Base-by-base conservation (phyloP, 2,329 filamentous ascomycete species). In the Myriosclerotinia curreyana region DNA sequence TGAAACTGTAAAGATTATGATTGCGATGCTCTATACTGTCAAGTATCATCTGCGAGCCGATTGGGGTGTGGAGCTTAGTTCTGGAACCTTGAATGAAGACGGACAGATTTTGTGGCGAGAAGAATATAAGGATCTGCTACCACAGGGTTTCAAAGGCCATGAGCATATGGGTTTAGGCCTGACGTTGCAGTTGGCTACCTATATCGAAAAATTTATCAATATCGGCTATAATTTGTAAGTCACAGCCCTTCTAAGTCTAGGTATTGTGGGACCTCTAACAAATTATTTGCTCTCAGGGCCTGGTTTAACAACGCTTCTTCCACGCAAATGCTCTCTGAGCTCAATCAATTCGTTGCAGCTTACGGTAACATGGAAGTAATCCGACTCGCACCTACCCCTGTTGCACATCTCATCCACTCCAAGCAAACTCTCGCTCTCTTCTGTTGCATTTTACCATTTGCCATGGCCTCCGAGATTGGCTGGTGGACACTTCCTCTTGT, bases 341-440 rank as follows among this genome's bases (percentile, higher is more conserved):
- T 88, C 31, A 86, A 86, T 70, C 74, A 75, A 0, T 73, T 88
- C 22, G 79, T 82, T 20, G 80, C 84, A 66, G 83, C 84, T 0
- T 87, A 86, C 72, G 84, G 84, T 2, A 79, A 75, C 62, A 86
- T 88, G 84, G 86, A 88, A 74, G 87, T 85, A 0, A 88, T 88
- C 50, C 80, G 84, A 65, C 74, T 83, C n/a, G 87, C 86, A 0
- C 84, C 85, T 0, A 81, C 88, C 25, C 86, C 86, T 1, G 81
- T 88, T 9, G 86, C 86, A 6, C 85, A 87, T 71, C 71, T 88
- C 66, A 88, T 88, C 66, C 86, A 88, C 68, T 83, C 84, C 69
- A 83, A 83, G 67, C 86, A 88, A 74, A 85, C 87, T 0, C 78
- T 88, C 0, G 84, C 83, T 0, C 76, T 88, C 0, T 88, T 86